Evolutionary conservation across 1,284 basidiomycete genomes (phyloP).

Genomic region (Cystobasidium sp.): DNA sequence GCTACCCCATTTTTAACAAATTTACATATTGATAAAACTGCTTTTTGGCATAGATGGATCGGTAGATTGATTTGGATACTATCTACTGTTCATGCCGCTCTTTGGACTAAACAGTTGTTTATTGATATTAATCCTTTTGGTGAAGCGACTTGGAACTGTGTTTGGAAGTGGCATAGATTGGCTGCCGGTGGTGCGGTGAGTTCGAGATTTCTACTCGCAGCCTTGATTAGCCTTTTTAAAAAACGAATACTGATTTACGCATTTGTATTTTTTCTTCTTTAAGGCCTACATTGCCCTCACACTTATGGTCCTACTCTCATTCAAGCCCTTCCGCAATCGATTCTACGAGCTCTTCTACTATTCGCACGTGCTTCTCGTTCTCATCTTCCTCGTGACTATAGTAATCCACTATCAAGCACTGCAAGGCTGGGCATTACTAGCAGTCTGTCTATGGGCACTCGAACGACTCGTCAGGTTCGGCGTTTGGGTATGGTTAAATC

Average conservation of each 20-base stretch:
- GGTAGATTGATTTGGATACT: constrained; percentile 76
- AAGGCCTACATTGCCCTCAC: constrained; percentile 75
- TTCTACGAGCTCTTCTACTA: constrained; percentile 79
- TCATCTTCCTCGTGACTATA: constrained; percentile 66
- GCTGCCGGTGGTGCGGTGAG: constrained; percentile 73
- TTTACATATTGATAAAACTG: constrained; percentile 71
- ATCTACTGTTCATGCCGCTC: constrained; percentile 68
- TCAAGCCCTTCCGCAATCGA: constrained; percentile 67
- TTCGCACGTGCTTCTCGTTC: constrained; percentile 69
- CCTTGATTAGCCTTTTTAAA: neutral
- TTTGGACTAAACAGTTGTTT: constrained; percentile 76
- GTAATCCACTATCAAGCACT: constrained; percentile 68
- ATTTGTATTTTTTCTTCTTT: constrained; percentile 6
- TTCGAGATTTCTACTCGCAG: constrained; percentile 46
- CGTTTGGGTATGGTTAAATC: constrained; percentile 70
- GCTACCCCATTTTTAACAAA: constrained; percentile 72
- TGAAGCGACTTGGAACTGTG: constrained; percentile 65
- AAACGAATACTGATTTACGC: constrained; percentile 20
- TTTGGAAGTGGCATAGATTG: constrained; percentile 72
- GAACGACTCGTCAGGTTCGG: constrained; percentile 68
- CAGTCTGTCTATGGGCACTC: constrained; percentile 68
- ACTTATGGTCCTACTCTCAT: constrained; percentile 67
- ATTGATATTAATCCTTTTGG: constrained; percentile 65
- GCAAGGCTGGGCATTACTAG: constrained; percentile 54
- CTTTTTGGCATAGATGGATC: constrained; percentile 62